Evolutionary conservation across 208 protist species (phyloP), one percentile per base, ranked within the genome.

Genomic region (Jaenimonas drosophilae): DNA sequence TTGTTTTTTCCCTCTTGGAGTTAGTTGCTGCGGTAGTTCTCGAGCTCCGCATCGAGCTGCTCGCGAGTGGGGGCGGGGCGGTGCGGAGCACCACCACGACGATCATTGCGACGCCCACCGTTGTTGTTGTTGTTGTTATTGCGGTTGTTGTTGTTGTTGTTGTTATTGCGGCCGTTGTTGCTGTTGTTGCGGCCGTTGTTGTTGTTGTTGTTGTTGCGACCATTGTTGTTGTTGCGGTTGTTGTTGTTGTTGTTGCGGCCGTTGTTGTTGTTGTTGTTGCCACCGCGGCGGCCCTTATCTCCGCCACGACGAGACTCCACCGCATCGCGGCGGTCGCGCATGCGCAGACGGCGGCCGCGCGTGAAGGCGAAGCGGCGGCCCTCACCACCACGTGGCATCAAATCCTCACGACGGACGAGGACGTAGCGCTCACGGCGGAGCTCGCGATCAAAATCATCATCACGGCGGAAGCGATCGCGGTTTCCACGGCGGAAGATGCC

Each of bases 41-140:
- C 79, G 17, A 93, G 69, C 59, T 93, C 74, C 19, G 57, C 71
- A 47, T 93, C 84, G 9, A 93, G 70, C 23, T 81, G 45, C 21
- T 85, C 71, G 37, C 65, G 70, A 19, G 79, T 76, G 4, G 61
- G 21, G 28, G 32, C 25, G 3, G 31, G 46, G 32, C 58, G 63
- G 31, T 67, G 59, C 9, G 44, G 48, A 24, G 69, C 57, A 24
- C 58, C 52, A 24, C 34, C 21, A 26, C 56, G 38, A n/a, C 36
- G 51, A 9, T 51, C 46, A 12, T 49, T 42, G 14, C 47, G 36
- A 26, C 55, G 38, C 0, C 40, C 49, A 20, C 49, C 33, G 16
- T 42, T 32, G 20, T 61, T 40, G 3, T 42, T 14, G 31, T 48
- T 67, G 16, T 30, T 29, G 17, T 61, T 52, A n/a, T 21, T 12